These are phyloP conservation scores for Cymbopogon citratus DNA, from an alignment of 176 grass and related monocot genomes.

Conservation along the genomic window DNA sequence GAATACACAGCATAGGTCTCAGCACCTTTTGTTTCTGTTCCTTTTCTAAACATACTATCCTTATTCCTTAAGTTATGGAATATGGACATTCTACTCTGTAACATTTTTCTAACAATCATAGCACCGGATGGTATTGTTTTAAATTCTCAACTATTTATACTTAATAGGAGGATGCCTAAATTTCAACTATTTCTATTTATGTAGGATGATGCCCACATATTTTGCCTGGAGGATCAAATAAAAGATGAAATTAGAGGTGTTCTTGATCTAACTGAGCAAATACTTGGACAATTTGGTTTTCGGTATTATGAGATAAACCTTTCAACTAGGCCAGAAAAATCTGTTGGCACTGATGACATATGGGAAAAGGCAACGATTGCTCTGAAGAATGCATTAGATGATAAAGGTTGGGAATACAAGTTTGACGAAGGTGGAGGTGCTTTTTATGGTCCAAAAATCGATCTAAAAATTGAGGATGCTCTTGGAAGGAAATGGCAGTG, in stretches of 20 bases:
- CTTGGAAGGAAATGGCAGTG: constrained; percentile 99
- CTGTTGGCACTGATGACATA: constrained; percentile 78
- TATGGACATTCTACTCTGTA: background rate
- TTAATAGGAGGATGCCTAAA: constrained; percentile 84
- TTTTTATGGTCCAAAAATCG: constrained; percentile 97
- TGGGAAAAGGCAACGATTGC: constrained; percentile 93
- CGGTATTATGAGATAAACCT: constrained; percentile 75
- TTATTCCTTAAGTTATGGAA: background rate
- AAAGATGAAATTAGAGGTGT: constrained; percentile 81
- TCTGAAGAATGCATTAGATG: constrained; percentile 66
- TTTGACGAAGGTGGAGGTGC: constrained; percentile 96
- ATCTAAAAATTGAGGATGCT: constrained; percentile 95
- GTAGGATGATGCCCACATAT: constrained; percentile 99
- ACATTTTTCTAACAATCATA: constrained; percentile 3
- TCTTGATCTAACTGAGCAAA: constrained; percentile 90
- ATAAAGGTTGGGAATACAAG: constrained; percentile 92
- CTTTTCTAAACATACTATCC: background rate
- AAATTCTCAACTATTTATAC: background rate
- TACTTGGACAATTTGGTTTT: constrained; percentile 87
- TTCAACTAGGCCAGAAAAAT: constrained; percentile 89
- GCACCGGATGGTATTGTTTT: background rate
- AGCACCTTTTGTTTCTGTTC: background rate
- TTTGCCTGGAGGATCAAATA: constrained; percentile 88
- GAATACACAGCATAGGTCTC: background rate
- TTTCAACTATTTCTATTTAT: constrained; percentile 16